Conservation (phyloP, 2,329 filamentous ascomycete species). For the Fusarium gaditjirri region DNA sequence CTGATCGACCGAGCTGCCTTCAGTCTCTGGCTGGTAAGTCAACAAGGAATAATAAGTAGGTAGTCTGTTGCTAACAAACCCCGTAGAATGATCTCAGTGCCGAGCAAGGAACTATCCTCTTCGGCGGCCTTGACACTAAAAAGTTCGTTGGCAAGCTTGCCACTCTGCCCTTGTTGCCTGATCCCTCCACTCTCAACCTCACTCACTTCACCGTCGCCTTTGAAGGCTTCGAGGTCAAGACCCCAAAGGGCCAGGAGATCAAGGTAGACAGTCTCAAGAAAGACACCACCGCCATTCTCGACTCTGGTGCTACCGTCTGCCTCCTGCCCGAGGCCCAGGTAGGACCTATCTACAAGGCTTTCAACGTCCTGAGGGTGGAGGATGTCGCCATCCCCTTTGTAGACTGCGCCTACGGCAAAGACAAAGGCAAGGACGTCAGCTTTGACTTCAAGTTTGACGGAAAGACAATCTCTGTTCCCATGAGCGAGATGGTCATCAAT, state of each 20-base stretch:
- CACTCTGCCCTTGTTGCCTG: conserved; percentile 58
- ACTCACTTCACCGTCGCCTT: conserved; percentile 51
- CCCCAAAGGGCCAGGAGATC: conserved; percentile 45
- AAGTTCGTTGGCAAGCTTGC: conserved; percentile 71
- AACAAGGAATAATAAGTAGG: background rate
- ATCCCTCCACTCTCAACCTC: conserved; percentile 52
- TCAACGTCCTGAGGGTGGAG: conserved; percentile 59
- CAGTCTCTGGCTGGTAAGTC: conserved; percentile 69
- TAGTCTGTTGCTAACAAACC: conserved; percentile 6
- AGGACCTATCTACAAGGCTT: conserved; percentile 59
- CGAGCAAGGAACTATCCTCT: conserved; percentile 76
- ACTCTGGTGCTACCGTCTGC: conserved; percentile 77
- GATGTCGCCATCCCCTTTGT: conserved; percentile 60
- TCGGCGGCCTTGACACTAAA: conserved; percentile 80
- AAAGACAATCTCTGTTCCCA: conserved; percentile 59
- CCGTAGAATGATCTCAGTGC: conserved; percentile 69
- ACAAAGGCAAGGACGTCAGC: conserved; percentile 55
- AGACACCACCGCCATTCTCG: conserved; percentile 74
- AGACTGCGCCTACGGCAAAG: conserved; percentile 60
- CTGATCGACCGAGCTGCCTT: conserved; percentile 72
- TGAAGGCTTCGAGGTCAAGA: conserved; percentile 53
- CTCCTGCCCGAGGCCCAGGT: conserved; percentile 73
- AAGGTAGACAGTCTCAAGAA: conserved; percentile 53
- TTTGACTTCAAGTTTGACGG: conserved; percentile 65
- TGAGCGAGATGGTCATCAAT: conserved; percentile 65